Percentiles rank a stretch among this genome's conserved stretches.
Conservation (phyloP, 768 basidiomycete genomes). For the Sistotremastrum suecicum region DNA sequence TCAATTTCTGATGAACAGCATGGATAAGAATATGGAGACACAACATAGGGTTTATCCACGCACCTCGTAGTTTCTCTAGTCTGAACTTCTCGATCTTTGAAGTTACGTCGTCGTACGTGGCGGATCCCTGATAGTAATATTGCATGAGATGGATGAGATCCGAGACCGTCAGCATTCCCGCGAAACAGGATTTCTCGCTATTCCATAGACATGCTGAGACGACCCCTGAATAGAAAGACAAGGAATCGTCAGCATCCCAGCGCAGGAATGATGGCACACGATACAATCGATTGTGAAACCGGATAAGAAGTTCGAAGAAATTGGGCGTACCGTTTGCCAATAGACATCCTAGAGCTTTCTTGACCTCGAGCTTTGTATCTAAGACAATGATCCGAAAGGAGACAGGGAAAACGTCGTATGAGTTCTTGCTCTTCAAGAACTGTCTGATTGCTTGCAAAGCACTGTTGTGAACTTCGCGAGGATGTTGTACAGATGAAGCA, state of each 20-base stretch:
- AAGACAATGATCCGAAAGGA: constrained; percentile 93
- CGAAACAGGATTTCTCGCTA: constrained; percentile 83
- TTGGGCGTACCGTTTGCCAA: constrained; percentile 51
- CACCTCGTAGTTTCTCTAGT: constrained; percentile 80
- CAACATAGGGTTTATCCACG: constrained; percentile 9
- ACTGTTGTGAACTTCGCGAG: constrained; percentile 50
- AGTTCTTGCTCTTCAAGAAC: constrained; percentile 73
- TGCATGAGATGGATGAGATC: constrained; percentile 99
- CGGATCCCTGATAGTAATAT: constrained; percentile 82
- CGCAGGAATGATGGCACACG: background rate
- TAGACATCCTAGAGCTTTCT: constrained; percentile 83
- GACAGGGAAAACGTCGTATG: constrained; percentile 96
- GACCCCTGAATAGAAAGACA: constrained; percentile 45
- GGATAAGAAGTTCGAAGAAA: background rate
- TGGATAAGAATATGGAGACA: constrained; percentile 4
- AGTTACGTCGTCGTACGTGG: constrained; percentile 71
- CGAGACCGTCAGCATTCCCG: constrained; percentile 98
- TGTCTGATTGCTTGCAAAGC: constrained; percentile 58
- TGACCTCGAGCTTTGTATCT: constrained; percentile 90
- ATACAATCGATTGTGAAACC: background rate
- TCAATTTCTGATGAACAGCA: constrained; percentile 62
- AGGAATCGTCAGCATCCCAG: constrained; percentile 3
- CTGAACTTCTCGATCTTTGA: constrained; percentile 88
- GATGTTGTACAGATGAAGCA: constrained; percentile 30
- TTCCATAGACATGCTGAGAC: constrained; percentile 98